Base-by-base conservation (phyloP, 23 red algal species). In the Agarophyton chilense region DNA sequence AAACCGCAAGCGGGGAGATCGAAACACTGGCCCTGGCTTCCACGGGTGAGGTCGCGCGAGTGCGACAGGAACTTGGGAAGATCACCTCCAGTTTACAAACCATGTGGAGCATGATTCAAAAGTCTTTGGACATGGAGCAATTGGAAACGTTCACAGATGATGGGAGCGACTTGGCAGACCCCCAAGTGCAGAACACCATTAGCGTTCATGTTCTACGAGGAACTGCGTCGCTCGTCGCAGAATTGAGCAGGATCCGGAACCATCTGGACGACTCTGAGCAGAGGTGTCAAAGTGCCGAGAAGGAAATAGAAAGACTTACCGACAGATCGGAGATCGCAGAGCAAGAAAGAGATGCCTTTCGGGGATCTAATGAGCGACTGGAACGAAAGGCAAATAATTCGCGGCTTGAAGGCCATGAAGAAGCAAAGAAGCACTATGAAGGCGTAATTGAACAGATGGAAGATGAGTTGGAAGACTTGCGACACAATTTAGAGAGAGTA, bases 31-130 rank as follows among this genome's bases (percentile, higher is more conserved):
- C 71, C 13, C 31, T 43, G 49, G 73, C 40, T 32, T 63, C 71
- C 35, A 38, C 68, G 29, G 57, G 4, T 14, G 85, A 89, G 31
- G 36, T 45, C 16, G 68, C 32, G 26, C 71, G 33, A 42, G 17
- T 77, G 7, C 43, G 51, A 39, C 61, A 61, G 17, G 73, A 89
- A n/a, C 43, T 89, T 50, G 68, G 28, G 22, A 77, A 78, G 38
- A 2, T 77, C 14, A 78, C 53, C n/a, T 89, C 85, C 7, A 64
- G 54, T 34, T 45, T 89, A 6, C 10, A 47, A 11, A 74, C 71
- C 8, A 79, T 89, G 39, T 89, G 85, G 85, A 43, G 39, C 43
- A 89, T 89, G 85, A 51, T 89, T 56, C 71, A 89, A 57, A 77
- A 79, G 44, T 41, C 45, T 16, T 36, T 79, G 40, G 54, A 31